These are phyloP conservation scores for Alternaria sp. DNA, from an alignment of 2,329 filamentous ascomycete genomes.

Conservation along the genomic window DNA sequence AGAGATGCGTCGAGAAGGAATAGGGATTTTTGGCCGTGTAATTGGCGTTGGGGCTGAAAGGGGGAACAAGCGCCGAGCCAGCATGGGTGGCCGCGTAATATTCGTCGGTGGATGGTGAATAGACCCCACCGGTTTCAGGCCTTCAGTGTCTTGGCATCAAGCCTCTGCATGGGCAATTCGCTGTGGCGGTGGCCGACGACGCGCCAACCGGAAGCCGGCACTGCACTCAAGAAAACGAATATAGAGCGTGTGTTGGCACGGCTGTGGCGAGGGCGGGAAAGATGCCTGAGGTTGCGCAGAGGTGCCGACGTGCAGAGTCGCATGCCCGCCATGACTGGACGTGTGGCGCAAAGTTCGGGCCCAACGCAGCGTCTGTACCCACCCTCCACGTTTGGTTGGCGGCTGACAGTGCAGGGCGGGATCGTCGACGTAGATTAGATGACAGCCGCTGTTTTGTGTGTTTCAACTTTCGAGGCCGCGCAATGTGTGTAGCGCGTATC, in stretches of 20 bases:
- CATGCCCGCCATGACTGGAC: not conserved
- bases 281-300: not conserved
- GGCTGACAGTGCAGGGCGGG: conserved; percentile 1
- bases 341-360: not conserved
- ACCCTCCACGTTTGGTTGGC: conserved; percentile 1
- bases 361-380: not conserved
- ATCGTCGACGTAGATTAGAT: conserved; percentile 11
- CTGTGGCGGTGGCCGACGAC: conserved; percentile 12
- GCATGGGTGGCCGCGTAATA: conserved; percentile 38
- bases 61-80: conserved; percentile 31
- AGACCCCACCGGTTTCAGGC: conserved; percentile 32
- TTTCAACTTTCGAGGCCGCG: conserved; percentile 10
- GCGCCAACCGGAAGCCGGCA: not conserved
- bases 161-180: conserved; percentile 6
- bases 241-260: not conserved
- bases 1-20: conserved; percentile 28
- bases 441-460: conserved; percentile 7
- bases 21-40: conserved; percentile 23
- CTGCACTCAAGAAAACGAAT: not conserved
- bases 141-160: conserved; percentile 24
- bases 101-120: conserved; percentile 24
- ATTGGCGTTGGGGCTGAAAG: conserved; percentile 27
- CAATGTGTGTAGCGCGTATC: conserved; percentile 6
- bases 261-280: not conserved
- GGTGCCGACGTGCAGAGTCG: not conserved